These are phyloP conservation scores for Chimonanthus salicifolius DNA, from an alignment of 164 flowering plant genomes.

Conservation along the genomic window DNA sequence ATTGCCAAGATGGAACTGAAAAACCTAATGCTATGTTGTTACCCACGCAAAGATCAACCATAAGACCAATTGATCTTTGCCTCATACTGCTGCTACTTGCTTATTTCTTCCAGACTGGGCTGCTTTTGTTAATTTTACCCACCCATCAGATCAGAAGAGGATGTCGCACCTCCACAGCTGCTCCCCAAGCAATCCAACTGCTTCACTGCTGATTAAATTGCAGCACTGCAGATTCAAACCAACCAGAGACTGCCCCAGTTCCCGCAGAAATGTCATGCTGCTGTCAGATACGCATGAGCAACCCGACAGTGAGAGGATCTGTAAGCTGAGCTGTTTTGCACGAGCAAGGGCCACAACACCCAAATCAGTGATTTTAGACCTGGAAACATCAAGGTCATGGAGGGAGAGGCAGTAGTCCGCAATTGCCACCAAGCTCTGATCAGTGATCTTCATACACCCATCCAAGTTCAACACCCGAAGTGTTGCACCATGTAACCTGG, in stretches of 20 bases:
- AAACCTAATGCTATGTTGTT: constrained; percentile 34
- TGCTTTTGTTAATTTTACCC: constrained; percentile 5
- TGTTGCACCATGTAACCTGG: constrained; percentile 45
- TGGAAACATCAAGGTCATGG: constrained; percentile 63
- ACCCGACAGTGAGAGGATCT: constrained; percentile 57
- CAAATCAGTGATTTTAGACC: constrained; percentile 43
- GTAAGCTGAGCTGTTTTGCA: constrained; percentile 37
- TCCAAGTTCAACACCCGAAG: constrained; percentile 51
- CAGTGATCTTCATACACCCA: constrained; percentile 50
- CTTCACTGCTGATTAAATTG: constrained; percentile 39
- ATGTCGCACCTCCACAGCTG: constrained; percentile 68
- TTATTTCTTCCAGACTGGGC: background rate
- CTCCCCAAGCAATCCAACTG: constrained; percentile 41
- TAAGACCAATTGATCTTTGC: background rate
- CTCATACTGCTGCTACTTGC: background rate
- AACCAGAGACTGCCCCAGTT: constrained; percentile 46
- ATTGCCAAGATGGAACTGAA: constrained; percentile 8
- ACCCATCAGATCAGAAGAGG: constrained; percentile 32
- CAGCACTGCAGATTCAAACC: constrained; percentile 75
- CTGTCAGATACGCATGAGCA: constrained; percentile 54
- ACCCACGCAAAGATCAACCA: constrained; percentile 11
- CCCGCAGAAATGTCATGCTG: constrained; percentile 38
- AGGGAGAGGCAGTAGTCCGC: constrained; percentile 52
- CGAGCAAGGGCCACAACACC: constrained; percentile 49
- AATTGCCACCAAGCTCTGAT: constrained; percentile 48